Conservation (phyloP, 352 stramenopile species). For the Globisporangium viniferum region DNA sequence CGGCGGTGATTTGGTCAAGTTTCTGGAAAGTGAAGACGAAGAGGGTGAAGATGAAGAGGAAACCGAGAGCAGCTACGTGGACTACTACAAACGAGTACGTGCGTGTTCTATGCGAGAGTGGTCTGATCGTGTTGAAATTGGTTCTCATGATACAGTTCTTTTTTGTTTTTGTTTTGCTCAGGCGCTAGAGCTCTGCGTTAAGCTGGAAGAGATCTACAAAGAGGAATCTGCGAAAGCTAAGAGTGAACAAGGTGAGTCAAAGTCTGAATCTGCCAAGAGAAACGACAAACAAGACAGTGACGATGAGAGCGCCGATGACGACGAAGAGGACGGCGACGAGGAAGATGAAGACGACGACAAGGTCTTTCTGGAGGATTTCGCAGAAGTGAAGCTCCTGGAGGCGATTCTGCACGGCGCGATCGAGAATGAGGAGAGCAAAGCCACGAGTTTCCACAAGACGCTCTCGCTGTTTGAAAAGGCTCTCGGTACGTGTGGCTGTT, state of each 20-base stretch:
- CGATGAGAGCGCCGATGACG: background rate
- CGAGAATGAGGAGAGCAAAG: constrained; percentile 24
- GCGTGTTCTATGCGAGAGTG: background rate
- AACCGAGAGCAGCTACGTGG: constrained; percentile 4
- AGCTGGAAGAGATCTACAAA: constrained; percentile 42
- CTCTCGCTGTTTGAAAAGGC: constrained; percentile 56
- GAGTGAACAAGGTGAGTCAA: background rate
- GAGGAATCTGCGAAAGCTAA: constrained; percentile 17
- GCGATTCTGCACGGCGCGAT: constrained; percentile 55
- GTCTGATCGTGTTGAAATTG: background rate
- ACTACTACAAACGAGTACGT: constrained; percentile 21
- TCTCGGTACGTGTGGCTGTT: constrained; percentile 24
- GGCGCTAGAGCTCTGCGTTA: constrained; percentile 25
- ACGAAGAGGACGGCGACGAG: constrained; percentile 4
- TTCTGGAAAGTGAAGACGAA: constrained; percentile 33
- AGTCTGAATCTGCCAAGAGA: background rate
- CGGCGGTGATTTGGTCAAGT: constrained; percentile 62
- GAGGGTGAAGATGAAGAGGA: background rate
- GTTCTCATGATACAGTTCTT: background rate
- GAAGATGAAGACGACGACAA: constrained; percentile 43
- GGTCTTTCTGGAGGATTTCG: constrained; percentile 44
- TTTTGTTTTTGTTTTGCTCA: background rate
- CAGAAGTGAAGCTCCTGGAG: constrained; percentile 58
- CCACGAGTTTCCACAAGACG: constrained; percentile 39
- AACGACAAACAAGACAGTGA: background rate